Evolutionary conservation across 768 basidiomycete species (phyloP).

Genomic region (Auricularia sp.): DNA sequence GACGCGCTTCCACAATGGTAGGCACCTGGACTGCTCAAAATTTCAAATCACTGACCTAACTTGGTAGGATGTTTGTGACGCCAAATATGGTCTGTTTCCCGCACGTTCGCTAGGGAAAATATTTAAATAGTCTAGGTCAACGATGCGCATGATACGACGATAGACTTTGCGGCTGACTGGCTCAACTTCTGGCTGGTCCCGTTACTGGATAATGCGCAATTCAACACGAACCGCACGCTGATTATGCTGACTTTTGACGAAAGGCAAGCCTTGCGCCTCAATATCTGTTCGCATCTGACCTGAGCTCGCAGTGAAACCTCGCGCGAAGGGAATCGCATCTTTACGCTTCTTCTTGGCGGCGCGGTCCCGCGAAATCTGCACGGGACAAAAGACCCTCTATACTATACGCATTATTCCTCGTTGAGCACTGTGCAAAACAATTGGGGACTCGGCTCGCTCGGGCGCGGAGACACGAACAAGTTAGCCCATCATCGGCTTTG

Average conservation of each 20-base stretch:
- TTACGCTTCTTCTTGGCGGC: slow-evolving; percentile 30
- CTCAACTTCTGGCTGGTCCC: slow-evolving; percentile 41
- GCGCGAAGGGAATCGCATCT: slow-evolving; percentile 30
- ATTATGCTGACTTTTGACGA: slow-evolving; percentile 56
- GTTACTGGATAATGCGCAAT: slow-evolving; percentile 36
- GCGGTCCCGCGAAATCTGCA: slow-evolving; percentile 32
- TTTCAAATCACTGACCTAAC: neutral
- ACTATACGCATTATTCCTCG: slow-evolving; percentile 52
- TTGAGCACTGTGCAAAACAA: slow-evolving; percentile 49
- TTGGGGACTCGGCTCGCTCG: slow-evolving; percentile 52
- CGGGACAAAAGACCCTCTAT: slow-evolving; percentile 40
- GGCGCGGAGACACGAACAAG: slow-evolving; percentile 46
- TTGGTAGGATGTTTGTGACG: slow-evolving; percentile 35
- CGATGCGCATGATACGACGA: slow-evolving; percentile 50
- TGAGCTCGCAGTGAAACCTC: neutral
- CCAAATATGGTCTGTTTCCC: slow-evolving; percentile 35
- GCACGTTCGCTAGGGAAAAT: no score
- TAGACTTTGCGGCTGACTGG: slow-evolving; percentile 38
- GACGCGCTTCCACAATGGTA: slow-evolving; percentile 45
- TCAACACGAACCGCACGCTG: slow-evolving; percentile 46
- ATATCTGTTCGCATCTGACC: neutral
- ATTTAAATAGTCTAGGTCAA: slow-evolving; percentile 18
- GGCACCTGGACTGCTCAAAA: neutral
- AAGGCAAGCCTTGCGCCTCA: slow-evolving; percentile 14
- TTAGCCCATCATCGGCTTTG: slow-evolving; percentile 11